Evolutionary conservation across 139 green algal species (phyloP).

Genomic region (Picochlorum sp.): DNA sequence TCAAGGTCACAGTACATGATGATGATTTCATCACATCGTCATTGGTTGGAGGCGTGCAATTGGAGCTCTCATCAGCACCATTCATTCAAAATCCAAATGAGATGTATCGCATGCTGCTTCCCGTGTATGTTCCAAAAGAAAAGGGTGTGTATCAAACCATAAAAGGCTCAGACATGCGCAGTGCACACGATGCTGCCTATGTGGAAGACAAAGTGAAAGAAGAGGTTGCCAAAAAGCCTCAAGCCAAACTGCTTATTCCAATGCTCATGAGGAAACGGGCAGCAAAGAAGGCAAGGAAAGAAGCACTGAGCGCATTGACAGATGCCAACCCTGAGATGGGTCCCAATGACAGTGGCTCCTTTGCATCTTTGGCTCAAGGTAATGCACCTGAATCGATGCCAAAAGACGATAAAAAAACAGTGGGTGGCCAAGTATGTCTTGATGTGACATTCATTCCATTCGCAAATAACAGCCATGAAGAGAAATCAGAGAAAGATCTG

Average conservation of each 20-base stretch:
- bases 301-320: neutral
- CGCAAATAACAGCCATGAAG: neutral
- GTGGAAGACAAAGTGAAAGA: neutral
- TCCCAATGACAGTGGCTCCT: neutral
- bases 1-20: slow-evolving; percentile 40
- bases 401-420: neutral
- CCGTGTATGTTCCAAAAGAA: slow-evolving; percentile 8
- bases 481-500: neutral
- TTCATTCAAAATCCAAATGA: slow-evolving; percentile 8
- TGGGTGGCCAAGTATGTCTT: slow-evolving; percentile 9
- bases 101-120: neutral
- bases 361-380: too few relatives aligned
- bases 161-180: neutral
- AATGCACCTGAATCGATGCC: neutral
- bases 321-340: neutral
- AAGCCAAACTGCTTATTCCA: neutral
- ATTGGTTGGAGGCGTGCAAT: slow-evolving; percentile 10
- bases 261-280: slow-evolving; percentile 5
- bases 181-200: neutral
- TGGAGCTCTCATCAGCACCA: slow-evolving; percentile 8
- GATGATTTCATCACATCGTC: slow-evolving; percentile 20
- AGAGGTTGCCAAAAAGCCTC: neutral
- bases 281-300: slow-evolving; percentile 7
- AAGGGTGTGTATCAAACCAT: neutral
- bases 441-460: slow-evolving; percentile 24